Evolutionary conservation across 139 green algal species (phyloP), one percentile per base, ranked within the genome.

Genomic region (Tetraselmis striata): DNA sequence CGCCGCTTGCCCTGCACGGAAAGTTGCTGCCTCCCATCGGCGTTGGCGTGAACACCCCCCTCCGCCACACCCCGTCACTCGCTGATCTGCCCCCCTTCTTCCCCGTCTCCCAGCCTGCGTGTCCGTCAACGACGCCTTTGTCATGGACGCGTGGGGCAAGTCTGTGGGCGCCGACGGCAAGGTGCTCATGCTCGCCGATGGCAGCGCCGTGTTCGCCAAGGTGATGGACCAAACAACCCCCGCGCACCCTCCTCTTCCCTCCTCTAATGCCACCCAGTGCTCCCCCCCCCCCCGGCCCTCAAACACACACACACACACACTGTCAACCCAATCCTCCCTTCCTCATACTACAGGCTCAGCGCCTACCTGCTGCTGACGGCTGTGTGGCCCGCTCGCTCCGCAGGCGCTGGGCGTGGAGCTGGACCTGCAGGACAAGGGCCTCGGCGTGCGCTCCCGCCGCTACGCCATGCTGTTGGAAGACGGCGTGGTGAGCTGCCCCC

Each of bases 61-160:
- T 18, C 45, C 45, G 11, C 45, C 18, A 25, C 45, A 5, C 5
- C 45, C 45, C 45, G 18, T 18, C 5, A 5, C 45, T 67, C 45
- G 11, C 45, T 67, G 45, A 5, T 67, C 18, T 67, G 11, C 11
- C 18, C 45, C 18, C 45, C 5, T 67, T 18, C 18, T 18, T 67
- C 18, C 45, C 18, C 45, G n/a, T n/a, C n/a, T n/a, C n/a, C n/a
- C 45, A 67, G 45, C 89, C 2, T 99, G 97, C 87, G 86, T 99
- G 23, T 91, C 90, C 24, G 97, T 99, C 1, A 99, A 99, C 79
- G 96, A 99, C 85, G 92, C 96, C 1, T 99, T 99, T 85, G 96
- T 99, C 18, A 96, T 97, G 94, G 90, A 95, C 29, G 96, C 96
- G 0, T 99, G 96, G 96, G 94, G 92, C 84, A 97, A 99, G 88